Evolutionary conservation across 2,329 filamentous ascomycete species (phyloP).

Genomic region (Xylaria polymorpha): DNA sequence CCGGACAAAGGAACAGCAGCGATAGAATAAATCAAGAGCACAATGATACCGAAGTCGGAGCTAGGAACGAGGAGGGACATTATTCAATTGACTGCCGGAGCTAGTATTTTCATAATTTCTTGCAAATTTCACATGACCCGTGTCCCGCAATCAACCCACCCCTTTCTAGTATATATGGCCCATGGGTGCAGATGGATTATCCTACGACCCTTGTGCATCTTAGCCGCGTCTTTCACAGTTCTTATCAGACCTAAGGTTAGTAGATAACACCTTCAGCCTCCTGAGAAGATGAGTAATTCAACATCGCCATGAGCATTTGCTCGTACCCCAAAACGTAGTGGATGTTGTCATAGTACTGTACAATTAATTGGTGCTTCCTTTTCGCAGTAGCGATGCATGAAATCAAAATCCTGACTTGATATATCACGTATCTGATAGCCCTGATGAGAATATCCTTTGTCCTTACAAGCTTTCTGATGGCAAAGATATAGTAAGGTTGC

Average conservation of each 20-base stretch:
- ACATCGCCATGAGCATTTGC: background rate
- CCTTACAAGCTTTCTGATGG: background rate
- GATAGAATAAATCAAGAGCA: background rate
- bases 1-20: background rate
- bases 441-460: background rate
- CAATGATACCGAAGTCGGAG: background rate
- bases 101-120: background rate
- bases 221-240: background rate
- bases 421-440: background rate
- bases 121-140: background rate
- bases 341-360: background rate
- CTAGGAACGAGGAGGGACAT: background rate
- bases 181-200: background rate
- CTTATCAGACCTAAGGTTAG: background rate
- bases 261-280: background rate
- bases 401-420: background rate
- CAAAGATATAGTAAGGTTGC: background rate
- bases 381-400: background rate
- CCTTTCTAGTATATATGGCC: background rate
- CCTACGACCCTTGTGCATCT: background rate
- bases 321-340: background rate
- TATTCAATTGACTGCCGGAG: background rate
- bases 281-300: background rate
- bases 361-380: background rate
- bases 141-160: background rate